Conservation (phyloP, 1,139 yeast genomes). For the Arxiozyma heterogenica region DNA sequence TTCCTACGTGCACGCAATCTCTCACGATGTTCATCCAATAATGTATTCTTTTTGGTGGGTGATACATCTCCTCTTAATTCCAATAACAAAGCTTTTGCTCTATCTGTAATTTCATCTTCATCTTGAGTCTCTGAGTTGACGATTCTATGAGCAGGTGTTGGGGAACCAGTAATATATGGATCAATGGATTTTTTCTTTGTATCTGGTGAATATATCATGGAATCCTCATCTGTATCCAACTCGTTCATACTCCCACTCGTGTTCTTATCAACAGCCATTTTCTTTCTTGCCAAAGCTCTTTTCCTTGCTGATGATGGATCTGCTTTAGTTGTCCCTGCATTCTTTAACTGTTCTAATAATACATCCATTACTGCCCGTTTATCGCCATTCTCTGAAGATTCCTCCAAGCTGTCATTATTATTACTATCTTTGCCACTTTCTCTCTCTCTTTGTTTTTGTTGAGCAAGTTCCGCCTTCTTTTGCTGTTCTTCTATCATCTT, state of each 20-base stretch:
- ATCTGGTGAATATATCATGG: constrained; percentile 23
- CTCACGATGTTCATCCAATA: constrained; percentile 22
- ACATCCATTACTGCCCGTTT: constrained; percentile 61
- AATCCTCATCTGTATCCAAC: constrained; percentile 23
- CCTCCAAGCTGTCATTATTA: constrained; percentile 21
- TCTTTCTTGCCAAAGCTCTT: constrained; percentile 67
- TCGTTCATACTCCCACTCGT: constrained; percentile 11
- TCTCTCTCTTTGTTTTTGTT: constrained; percentile 6
- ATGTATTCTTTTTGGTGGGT: constrained; percentile 14
- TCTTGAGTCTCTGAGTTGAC: constrained; percentile 1
- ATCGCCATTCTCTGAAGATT: constrained; percentile 30
- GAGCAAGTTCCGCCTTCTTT: constrained; percentile 18
- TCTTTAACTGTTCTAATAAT: constrained; percentile 59
- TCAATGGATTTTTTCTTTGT: neutral
- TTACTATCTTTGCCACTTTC: constrained; percentile 6
- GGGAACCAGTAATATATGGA: neutral
- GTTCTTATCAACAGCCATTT: constrained; percentile 37
- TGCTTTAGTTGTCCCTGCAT: constrained; percentile 61
- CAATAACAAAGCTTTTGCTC: constrained; percentile 26
- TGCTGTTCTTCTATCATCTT: constrained; percentile 43
- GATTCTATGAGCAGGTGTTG: constrained; percentile 3
- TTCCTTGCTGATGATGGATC: constrained; percentile 76
- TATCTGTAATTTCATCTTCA: constrained; percentile 23
- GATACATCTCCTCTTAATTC: constrained; percentile 26
- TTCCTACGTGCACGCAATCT: constrained; percentile 24